Conservation (phyloP, 2,329 filamentous ascomycete species). For the Elsinoe arachidis region DNA sequence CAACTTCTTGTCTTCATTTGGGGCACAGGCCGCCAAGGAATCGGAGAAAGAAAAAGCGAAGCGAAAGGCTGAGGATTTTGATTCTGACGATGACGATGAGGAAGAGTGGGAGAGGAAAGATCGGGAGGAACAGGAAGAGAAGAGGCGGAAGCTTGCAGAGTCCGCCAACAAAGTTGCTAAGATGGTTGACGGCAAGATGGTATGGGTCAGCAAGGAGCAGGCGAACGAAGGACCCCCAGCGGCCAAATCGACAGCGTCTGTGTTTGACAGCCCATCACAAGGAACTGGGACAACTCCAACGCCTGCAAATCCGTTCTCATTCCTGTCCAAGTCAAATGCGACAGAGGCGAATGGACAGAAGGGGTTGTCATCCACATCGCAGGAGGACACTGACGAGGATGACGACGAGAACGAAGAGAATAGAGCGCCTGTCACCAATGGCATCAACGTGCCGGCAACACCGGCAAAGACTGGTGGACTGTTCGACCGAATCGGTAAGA, state of each 20-base stretch:
- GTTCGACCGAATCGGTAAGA: constrained; percentile 17
- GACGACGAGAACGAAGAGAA: constrained; percentile 16
- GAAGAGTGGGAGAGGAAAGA: constrained; percentile 41
- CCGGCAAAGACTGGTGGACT: constrained; percentile 16
- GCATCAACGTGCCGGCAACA: background rate
- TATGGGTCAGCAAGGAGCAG: constrained; percentile 19
- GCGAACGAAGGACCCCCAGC: constrained; percentile 13
- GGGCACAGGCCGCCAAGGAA: constrained; percentile 30
- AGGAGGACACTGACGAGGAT: constrained; percentile 6
- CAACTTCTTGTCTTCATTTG: constrained; percentile 38
- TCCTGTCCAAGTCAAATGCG: constrained; percentile 24
- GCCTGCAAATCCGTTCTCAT: constrained; percentile 27
- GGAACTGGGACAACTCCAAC: background rate
- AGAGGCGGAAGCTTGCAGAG: constrained; percentile 34
- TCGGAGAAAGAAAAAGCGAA: constrained; percentile 38
- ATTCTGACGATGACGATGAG: constrained; percentile 45
- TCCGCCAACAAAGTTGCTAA: constrained; percentile 23
- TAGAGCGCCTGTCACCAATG: background rate
- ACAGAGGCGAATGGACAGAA: background rate
- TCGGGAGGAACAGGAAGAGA: constrained; percentile 38
- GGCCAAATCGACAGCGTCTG: constrained; percentile 14
- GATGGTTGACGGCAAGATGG: constrained; percentile 15
- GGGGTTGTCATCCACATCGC: background rate
- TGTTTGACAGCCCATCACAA: background rate
- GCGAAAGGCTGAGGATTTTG: constrained; percentile 43